Percentiles rank a stretch among this genome's conserved stretches.
phyloP scores from a whole-genome alignment of 208 protist species.

The Novymonas esmeraldas region DNA sequence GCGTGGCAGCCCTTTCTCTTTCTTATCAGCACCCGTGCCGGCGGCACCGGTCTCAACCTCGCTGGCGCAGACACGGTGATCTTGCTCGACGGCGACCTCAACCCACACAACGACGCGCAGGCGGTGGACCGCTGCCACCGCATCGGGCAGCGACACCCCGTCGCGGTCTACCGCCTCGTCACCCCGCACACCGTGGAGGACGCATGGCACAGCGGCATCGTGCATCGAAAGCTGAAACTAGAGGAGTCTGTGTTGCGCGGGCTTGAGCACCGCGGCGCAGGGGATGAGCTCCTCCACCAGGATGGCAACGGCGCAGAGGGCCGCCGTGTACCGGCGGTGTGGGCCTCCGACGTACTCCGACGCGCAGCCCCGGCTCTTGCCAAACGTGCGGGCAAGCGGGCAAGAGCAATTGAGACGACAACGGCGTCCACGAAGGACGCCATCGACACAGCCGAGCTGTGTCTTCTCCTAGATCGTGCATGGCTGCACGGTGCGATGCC shows the following conservation, averaged over 20 bases:
- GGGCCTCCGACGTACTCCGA: neutral
- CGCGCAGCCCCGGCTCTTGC: neutral
- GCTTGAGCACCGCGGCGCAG: neutral
- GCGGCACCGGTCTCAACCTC: constrained; percentile 97
- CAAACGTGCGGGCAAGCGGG: neutral
- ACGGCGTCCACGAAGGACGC: neutral
- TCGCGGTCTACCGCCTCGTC: constrained; percentile 94
- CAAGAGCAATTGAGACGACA: neutral
- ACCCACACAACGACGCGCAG: constrained; percentile 95
- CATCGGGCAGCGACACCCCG: constrained; percentile 94
- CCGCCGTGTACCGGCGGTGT: neutral
- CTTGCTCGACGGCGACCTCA: constrained; percentile 95
- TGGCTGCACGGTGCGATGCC: constrained; percentile 1
- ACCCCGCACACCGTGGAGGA: constrained; percentile 91
- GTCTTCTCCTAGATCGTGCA: constrained; percentile 6
- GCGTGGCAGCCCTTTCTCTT: constrained; percentile 84
- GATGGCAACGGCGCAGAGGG: neutral
- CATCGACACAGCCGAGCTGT: neutral
- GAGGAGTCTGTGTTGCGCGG: constrained; percentile 14
- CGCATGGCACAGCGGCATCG: constrained; percentile 61
- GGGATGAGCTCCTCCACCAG: too few relatives aligned
- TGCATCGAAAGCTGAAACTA: constrained; percentile 24
- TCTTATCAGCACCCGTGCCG: constrained; percentile 92
- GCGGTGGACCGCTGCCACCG: constrained; percentile 91
- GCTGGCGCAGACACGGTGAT: constrained; percentile 95